Evolutionary conservation across 768 basidiomycete species (phyloP), one percentile per base, ranked within the genome.

Genomic region (Tricholoma furcatifolium): DNA sequence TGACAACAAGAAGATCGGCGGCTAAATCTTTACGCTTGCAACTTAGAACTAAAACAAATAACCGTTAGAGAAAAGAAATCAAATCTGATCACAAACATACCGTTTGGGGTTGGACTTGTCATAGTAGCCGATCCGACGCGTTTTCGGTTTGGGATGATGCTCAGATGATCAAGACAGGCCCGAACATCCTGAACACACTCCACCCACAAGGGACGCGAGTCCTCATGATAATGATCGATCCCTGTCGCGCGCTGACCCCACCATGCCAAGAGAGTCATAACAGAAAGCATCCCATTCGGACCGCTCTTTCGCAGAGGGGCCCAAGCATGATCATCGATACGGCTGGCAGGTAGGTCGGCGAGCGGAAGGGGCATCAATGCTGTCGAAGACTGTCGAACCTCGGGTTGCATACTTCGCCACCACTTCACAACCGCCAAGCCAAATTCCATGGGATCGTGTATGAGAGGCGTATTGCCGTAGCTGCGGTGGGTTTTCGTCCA

Each of bases 341-440:
- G 12, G 6, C 34, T 20, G n/a, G 17, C n/a, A 17, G 38, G 15
- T 17, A 15, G 20, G 2, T 39, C 15, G 6, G 15, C 10, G 11
- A 39, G 38, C n/a, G 38, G 6, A 43, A 36, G 17, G 20, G 38
- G 38, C 38, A 39, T 34, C 24, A 11, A 7, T 8, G 34, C 15
- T 34, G 15, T 17, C 15, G 38, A 39, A 6, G 38, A 39, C 20
- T 39, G 6, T 6, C 42, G 57, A 51, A 59, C 55, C 23, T 31
- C 41, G 9, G 50, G 58, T 32, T 59, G 54, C 34, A 59, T 59
- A 4, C 10, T 6, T 31, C 45, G 24, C 58, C 47, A 56, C 47
- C 6, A n/a, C n/a, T n/a, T n/a, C n/a, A n/a, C n/a, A n/a, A n/a
- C n/a, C n/a, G n/a, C n/a, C n/a, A n/a, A n/a, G n/a, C 57, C 54